A percentile compares a stretch with the other conserved stretches of the same genome.
phyloP scores from a whole-genome alignment of 192 early-diverging fungal species.

The Geosiphon pyriformis region DNA sequence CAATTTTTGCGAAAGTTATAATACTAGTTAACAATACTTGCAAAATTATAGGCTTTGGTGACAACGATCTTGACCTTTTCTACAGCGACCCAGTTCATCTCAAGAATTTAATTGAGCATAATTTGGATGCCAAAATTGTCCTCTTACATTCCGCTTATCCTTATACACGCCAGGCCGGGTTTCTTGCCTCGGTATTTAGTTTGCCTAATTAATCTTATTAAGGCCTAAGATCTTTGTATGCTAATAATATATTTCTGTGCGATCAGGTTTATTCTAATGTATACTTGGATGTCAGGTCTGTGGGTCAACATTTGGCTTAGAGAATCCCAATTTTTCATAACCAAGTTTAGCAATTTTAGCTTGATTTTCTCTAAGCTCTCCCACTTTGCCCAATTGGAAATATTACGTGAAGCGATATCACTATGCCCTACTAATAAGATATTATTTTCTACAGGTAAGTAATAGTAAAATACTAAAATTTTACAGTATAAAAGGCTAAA shows the following conservation, averaged over 20 bases:
- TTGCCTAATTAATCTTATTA: neutral
- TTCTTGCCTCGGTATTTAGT: constrained; percentile 8
- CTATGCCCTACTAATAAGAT: constrained; percentile 19
- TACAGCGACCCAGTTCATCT: constrained; percentile 23
- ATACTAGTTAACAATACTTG: too few relatives aligned
- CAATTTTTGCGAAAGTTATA: neutral
- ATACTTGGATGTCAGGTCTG: constrained; percentile 13
- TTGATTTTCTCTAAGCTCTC: neutral
- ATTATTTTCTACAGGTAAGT: constrained; percentile 20
- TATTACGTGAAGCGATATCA: neutral
- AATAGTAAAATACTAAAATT: neutral
- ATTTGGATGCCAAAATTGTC: constrained; percentile 23
- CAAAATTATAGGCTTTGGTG: constrained; percentile 26
- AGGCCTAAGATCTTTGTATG: too few relatives aligned
- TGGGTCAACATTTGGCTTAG: neutral
- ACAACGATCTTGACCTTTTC: constrained; percentile 27
- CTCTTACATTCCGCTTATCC: constrained; percentile 29
- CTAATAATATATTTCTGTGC: neutral
- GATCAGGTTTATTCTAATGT: constrained; percentile 10
- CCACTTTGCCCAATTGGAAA: neutral
- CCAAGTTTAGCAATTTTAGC: too few relatives aligned
- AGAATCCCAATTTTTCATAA: too few relatives aligned
- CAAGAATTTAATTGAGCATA: constrained; percentile 18
- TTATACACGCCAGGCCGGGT: constrained; percentile 26
- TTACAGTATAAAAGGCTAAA: too few relatives aligned